phyloP scores from a whole-genome alignment of 257 asterid genomes.

The Penstemon newberryi region DNA sequence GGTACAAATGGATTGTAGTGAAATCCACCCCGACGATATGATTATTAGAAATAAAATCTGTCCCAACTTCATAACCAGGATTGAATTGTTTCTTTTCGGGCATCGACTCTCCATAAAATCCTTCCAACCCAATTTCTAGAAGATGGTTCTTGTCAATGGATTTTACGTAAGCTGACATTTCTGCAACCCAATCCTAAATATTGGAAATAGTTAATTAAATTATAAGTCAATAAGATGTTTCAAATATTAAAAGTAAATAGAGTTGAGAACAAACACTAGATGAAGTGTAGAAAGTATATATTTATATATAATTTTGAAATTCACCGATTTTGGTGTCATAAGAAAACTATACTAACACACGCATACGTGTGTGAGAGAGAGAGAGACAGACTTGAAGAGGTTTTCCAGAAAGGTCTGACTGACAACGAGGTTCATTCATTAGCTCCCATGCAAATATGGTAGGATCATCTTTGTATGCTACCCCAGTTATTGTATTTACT shows the following conservation, averaged over 20 bases:
- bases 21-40: no score
- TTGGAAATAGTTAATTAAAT: not conserved
- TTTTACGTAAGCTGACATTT: constrained; percentile 39
- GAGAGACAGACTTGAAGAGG: constrained; percentile 30
- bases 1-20: no score
- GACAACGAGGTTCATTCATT: constrained; percentile 53
- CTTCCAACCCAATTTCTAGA: constrained; percentile 22
- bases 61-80: not conserved
- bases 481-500: constrained; percentile 42
- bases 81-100: constrained; percentile 34
- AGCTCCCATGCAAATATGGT: constrained; percentile 52
- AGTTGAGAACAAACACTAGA: no score
- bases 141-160: constrained; percentile 42
- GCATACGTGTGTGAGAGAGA: no score
- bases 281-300: not conserved
- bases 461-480: constrained; percentile 42
- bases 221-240: no score
- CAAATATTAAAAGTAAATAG: no score
- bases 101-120: constrained; percentile 46
- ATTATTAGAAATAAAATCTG: no score
- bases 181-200: constrained; percentile 8
- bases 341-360: no score
- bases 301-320: not conserved
- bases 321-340: no score
- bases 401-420: constrained; percentile 46